Evolutionary conservation across 805 yeast species (phyloP).

Genomic region (Metschnikowia matae): DNA sequence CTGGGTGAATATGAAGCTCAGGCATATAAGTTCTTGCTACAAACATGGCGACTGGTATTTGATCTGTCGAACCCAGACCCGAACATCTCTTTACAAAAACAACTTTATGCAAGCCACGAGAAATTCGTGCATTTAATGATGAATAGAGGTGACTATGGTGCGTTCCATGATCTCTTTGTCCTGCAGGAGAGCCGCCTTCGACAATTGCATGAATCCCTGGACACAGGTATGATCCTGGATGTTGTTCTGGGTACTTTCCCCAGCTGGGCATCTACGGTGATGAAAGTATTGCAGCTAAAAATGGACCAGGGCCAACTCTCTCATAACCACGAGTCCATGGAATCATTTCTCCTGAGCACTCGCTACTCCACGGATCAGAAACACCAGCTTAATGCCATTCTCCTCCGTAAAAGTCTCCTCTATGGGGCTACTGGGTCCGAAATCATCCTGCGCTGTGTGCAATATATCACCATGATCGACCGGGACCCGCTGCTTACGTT

Average conservation of each 20-base stretch:
- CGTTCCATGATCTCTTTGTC: conserved; percentile 16
- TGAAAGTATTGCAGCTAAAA: conserved; percentile 20
- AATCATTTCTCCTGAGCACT: conserved; percentile 15
- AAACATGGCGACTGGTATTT: conserved; percentile 25
- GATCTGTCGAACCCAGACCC: background rate
- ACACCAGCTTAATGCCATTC: conserved; percentile 19
- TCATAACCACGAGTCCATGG: background rate
- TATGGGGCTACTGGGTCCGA: conserved; percentile 8
- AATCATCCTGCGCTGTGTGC: conserved; percentile 16
- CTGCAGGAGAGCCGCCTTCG: conserved; percentile 3
- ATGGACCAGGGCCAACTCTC: background rate
- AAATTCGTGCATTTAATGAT: conserved; percentile 25
- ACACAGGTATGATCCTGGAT: background rate
- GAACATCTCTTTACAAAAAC: background rate
- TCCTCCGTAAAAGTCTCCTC: conserved; percentile 18
- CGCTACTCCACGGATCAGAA: conserved; percentile 13
- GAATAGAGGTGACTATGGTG: conserved; percentile 22
- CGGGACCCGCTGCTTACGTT: conserved; percentile 22
- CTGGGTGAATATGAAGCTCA: conserved; percentile 17
- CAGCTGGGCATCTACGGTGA: conserved; percentile 13
- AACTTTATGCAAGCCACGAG: conserved; percentile 19
- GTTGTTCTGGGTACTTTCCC: background rate
- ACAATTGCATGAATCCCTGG: background rate
- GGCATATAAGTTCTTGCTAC: conserved; percentile 19
- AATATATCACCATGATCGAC: conserved; percentile 12